Base-by-base conservation (phyloP, 2,329 filamentous ascomycete genomes). In the Incumbomyces lentus region DNA sequence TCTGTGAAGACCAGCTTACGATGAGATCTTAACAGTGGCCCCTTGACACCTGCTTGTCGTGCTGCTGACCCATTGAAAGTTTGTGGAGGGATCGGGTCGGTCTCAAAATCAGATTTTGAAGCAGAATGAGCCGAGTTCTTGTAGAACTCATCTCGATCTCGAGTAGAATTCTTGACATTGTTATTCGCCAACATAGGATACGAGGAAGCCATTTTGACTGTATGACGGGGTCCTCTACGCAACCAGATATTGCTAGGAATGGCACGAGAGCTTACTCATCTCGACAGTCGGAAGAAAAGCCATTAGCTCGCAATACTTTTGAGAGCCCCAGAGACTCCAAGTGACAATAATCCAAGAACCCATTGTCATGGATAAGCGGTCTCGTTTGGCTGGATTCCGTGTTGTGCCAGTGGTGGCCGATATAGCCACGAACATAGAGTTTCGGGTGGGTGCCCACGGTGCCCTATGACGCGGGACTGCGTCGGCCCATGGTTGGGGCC, bases 1-100 rank as follows among this genome's bases (percentile, higher is more conserved):
- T 85, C 81, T 35, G 79, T 75, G 51, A 84, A 72, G 33, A 84
- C 78, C 56, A 82, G 74, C 55, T 40, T 46, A 3, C 43, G 17
- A 18, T 46, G 35, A 18, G 22, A 26, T 26, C 22, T 26, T 26
- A 26, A 26, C 22, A 26, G 22, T 4, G 22, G 4, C 22, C 5
- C 5, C 8, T 26, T 26, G 22, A 26, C 5, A 8, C 5, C 22
- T 26, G 22, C 8, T 26, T 26, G 5, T 4, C 5, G 22, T 4
- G 22, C 22, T 26, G 5, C 22, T 5, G 22, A 26, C 8, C 22
- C 22, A 26, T 26, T 26, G 5, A 26, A 26, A 5, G 4, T 26
- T 26, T 5, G 22, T 26, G 22, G 22, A 26, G 5, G 4, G 22
- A 8, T 8, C 4, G 22, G 22, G 22, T 26, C 22, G 22, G 8